Percentiles rank a stretch among this genome's conserved stretches.
These are phyloP conservation scores for Psilocybe tampanensis DNA, from an alignment of 768 basidiomycete species.

Conservation along the genomic window DNA sequence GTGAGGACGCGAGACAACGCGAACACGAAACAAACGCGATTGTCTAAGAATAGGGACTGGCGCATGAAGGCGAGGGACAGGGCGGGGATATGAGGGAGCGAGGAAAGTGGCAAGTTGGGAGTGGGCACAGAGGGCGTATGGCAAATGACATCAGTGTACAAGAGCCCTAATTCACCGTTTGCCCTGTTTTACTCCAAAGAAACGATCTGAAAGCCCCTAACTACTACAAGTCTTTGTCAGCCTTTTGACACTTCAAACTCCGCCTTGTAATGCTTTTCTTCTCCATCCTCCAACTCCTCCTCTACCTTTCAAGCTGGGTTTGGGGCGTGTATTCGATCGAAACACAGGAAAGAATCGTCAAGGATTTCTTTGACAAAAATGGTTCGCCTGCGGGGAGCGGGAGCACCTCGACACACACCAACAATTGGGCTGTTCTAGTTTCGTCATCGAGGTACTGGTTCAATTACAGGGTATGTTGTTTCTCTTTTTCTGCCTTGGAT, in stretches of 20 bases:
- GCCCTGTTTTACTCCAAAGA: too few relatives aligned
- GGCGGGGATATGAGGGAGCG: too few relatives aligned
- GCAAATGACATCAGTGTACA: too few relatives aligned
- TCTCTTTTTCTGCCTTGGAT: background rate
- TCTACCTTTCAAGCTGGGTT: constrained; percentile 38
- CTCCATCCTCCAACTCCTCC: constrained; percentile 30
- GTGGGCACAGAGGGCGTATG: too few relatives aligned
- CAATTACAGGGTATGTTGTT: constrained; percentile 84
- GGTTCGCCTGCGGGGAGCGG: constrained; percentile 22
- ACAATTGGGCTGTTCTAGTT: constrained; percentile 98
- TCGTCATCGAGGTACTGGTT: constrained; percentile 97
- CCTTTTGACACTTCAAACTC: background rate
- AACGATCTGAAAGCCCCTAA: too few relatives aligned
- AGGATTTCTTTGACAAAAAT: constrained; percentile 49
- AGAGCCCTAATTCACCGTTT: too few relatives aligned
- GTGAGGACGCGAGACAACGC: too few relatives aligned
- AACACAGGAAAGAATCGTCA: constrained; percentile 39
- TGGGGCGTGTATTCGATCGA: constrained; percentile 28
- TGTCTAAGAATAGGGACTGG: too few relatives aligned
- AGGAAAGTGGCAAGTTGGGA: too few relatives aligned
- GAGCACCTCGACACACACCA: constrained; percentile 67
- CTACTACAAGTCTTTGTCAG: too few relatives aligned
- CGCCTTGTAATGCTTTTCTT: constrained; percentile 29
- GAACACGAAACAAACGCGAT: too few relatives aligned
- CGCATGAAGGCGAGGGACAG: too few relatives aligned